Conservation (phyloP, 2,329 filamentous ascomycete genomes). For the Geoglossum cookeanum region DNA sequence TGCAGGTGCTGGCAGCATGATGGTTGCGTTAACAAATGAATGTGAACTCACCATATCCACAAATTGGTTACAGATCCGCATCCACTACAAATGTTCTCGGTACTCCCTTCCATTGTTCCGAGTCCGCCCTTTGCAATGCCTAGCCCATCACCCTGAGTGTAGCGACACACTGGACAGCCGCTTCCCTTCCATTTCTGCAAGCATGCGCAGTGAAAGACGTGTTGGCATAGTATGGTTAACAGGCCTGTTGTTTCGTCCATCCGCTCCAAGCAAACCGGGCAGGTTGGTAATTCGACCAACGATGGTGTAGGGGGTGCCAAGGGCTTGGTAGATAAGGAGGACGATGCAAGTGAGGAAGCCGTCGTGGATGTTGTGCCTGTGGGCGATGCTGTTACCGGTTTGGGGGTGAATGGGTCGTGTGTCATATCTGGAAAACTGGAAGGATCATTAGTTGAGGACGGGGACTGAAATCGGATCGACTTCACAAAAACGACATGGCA, state of each 20-base stretch:
- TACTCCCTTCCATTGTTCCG: constrained; percentile 30
- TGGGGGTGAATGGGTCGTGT: constrained; percentile 18
- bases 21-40: not conserved
- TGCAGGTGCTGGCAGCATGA: not conserved
- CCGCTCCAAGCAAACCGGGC: constrained; percentile 85
- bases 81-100: constrained; percentile 55
- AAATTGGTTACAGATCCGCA: constrained; percentile 69
- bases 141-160: constrained; percentile 45
- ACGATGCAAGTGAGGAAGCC: not conserved
- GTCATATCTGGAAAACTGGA: constrained; percentile 39
- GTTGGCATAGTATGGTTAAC: constrained; percentile 89
- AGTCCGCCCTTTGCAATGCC: constrained; percentile 21
- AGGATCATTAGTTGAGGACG: constrained; percentile 23
- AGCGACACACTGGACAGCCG: constrained; percentile 86
- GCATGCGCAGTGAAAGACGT: constrained; percentile 94
- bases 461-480: constrained; percentile 66
- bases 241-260: constrained; percentile 97
- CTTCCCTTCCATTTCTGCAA: constrained; percentile 89
- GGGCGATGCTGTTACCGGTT: constrained; percentile 13
- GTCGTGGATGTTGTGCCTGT: constrained; percentile 19
- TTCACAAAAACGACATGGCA: constrained; percentile 93
- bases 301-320: constrained; percentile 61
- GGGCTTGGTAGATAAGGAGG: constrained; percentile 38
- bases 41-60: constrained; percentile 50
- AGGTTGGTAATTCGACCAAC: constrained; percentile 81